phyloP scores from a whole-genome alignment of 129 eudicot genomes.

The Solidago caesia region DNA sequence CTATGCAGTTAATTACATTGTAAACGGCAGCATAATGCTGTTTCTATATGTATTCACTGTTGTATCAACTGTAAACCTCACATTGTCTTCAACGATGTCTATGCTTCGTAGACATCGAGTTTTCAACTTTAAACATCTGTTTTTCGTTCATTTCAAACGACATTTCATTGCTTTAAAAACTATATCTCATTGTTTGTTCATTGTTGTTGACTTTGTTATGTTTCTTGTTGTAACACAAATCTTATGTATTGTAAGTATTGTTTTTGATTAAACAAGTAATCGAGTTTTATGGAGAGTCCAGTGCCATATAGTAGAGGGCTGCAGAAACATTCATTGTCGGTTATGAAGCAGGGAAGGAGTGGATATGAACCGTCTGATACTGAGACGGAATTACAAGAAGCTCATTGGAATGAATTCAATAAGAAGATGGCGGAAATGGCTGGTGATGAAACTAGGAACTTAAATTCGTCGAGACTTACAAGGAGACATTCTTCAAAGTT shows the following conservation, averaged over 20 bases:
- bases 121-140: slow-evolving; percentile 30
- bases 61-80: slow-evolving; percentile 25
- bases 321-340: slow-evolving; percentile 29
- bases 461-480: slow-evolving; percentile 27
- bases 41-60: slow-evolving; percentile 28
- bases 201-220: background rate
- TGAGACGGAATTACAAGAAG: slow-evolving; percentile 52
- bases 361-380: slow-evolving; percentile 83
- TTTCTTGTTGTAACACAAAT: slow-evolving; percentile 23
- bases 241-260: slow-evolving; percentile 20
- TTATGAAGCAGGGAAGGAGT: slow-evolving; percentile 45
- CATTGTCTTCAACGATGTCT: slow-evolving; percentile 58
- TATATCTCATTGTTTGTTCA: slow-evolving; percentile 11
- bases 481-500: slow-evolving; percentile 38
- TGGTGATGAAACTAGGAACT: slow-evolving; percentile 27
- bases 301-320: slow-evolving; percentile 35
- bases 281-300: slow-evolving; percentile 47
- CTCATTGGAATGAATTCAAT: slow-evolving; percentile 32
- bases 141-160: slow-evolving; percentile 21
- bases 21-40: slow-evolving; percentile 34
- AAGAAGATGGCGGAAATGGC: slow-evolving; percentile 30
- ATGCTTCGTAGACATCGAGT: slow-evolving; percentile 41
- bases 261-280: background rate
- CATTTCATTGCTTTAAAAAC: slow-evolving; percentile 15
- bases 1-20: slow-evolving; percentile 18